Base-by-base conservation (phyloP, 257 asterid genomes). In the Penstemon eatonii region DNA sequence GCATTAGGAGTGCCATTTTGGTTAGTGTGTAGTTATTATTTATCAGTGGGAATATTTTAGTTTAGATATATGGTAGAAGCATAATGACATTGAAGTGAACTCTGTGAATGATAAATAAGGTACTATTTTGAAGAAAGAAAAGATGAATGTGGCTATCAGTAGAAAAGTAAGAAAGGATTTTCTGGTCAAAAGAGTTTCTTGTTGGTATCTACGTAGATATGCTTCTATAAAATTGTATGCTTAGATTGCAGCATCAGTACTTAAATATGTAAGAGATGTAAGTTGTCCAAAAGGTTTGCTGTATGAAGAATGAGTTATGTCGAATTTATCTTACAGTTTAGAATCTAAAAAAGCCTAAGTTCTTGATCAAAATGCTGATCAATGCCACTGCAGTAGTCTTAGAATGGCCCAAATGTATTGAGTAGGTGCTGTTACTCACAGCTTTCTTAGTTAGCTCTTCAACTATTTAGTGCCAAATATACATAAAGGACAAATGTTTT, bases 101-200 rank as follows among this genome's bases (percentile, higher is more conserved):
- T 60, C 19, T 43, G 55, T 36, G 25, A 25, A 25, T 43, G 44
- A 63, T 36, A 57, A 75, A 40, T 40, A 65, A 49, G 49, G 39
- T 42, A 61, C 37, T 42, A 39, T 43, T 25, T 13, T 37, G 70
- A 18, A 42, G 40, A 38, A 25, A 13, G 61, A 66, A 76, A 19
- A 33, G 44, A 25, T 49, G 53, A 56, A 50, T 39, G 5, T 57
- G 71, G 56, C 44, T 10, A 38, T 18, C 43, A 44, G 25, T 54
- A 11, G 43, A 41, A 41, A 59, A 60, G 6, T 33, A 53, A 55
- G 8, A 52, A n/a, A 67, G 58, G 11, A 11, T 60, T 52, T 46
- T 15, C 63, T 47, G 63, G 65, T 51, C 9, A 12, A 43, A 38
- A 7, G 19, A 33, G 36, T 25, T 25, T 25, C 63, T 8, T 19